Conservation (phyloP, 306 rosid species). For the Glycine tomentella region DNA sequence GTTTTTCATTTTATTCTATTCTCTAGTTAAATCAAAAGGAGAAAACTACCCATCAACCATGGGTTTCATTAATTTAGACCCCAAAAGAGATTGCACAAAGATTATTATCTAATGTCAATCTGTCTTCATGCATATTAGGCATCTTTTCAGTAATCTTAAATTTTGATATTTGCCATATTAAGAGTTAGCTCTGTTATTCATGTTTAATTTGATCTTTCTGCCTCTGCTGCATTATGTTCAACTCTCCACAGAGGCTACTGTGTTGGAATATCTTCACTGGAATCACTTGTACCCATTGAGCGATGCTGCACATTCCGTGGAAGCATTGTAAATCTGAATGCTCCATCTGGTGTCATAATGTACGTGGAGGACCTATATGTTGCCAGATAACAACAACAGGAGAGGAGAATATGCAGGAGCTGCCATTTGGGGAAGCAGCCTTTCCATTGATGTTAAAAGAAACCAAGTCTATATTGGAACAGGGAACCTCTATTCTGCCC, state of each 20-base stretch:
- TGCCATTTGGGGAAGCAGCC: slow-evolving; percentile 81
- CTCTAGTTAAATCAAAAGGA: too few relatives aligned
- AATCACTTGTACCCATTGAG: slow-evolving; percentile 44
- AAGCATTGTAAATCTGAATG: slow-evolving; percentile 54
- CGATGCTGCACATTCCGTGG: slow-evolving; percentile 71
- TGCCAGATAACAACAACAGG: slow-evolving; percentile 40
- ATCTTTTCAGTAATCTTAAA: too few relatives aligned
- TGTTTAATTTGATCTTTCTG: too few relatives aligned
- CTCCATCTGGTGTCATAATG: slow-evolving; percentile 43
- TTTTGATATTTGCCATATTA: too few relatives aligned
- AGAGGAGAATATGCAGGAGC: slow-evolving; percentile 62
- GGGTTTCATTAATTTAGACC: too few relatives aligned
- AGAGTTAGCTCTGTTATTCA: too few relatives aligned
- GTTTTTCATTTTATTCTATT: too few relatives aligned
- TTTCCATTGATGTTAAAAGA: slow-evolving; percentile 51
- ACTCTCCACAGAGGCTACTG: slow-evolving; percentile 36
- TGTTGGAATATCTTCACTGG: slow-evolving; percentile 44
- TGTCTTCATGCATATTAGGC: too few relatives aligned
- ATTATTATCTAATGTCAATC: too few relatives aligned
- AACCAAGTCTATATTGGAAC: too few relatives aligned
- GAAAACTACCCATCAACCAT: too few relatives aligned
- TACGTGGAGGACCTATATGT: slow-evolving; percentile 71
- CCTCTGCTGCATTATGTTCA: not conserved
- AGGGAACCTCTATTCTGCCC: slow-evolving; percentile 36
- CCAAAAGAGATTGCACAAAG: too few relatives aligned